Evolutionary conservation across 1,284 basidiomycete genomes (phyloP).

Genomic region (Malassezia psittaci): DNA sequence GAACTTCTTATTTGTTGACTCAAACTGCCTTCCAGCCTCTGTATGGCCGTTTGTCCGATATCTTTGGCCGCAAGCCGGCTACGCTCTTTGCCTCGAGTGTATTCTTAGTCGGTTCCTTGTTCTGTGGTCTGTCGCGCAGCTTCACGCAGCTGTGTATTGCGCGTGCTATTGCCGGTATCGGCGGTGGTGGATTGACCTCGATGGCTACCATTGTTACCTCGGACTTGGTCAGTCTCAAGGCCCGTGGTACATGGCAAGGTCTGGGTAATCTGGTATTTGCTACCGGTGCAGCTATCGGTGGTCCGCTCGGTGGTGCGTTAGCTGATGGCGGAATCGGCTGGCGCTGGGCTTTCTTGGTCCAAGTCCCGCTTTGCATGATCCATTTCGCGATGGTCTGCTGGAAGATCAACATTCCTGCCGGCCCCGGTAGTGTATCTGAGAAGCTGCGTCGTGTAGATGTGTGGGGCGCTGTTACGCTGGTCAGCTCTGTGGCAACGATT

Average conservation of each 20-base stretch:
- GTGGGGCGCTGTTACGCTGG: constrained; percentile 48
- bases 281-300: constrained; percentile 22
- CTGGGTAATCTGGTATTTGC: constrained; percentile 46
- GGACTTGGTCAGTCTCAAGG: constrained; percentile 50
- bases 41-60: constrained; percentile 42
- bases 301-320: constrained; percentile 34
- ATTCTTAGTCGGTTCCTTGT: constrained; percentile 38
- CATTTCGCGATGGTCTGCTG: constrained; percentile 47
- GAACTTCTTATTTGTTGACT: constrained; percentile 44
- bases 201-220: constrained; percentile 50
- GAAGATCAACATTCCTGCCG: constrained; percentile 49
- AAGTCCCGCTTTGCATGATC: constrained; percentile 48
- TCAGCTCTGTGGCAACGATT: constrained; percentile 44
- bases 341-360: constrained; percentile 45
- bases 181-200: constrained; percentile 50
- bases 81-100: constrained; percentile 42
- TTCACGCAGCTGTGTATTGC: constrained; percentile 44
- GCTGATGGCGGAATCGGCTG: constrained; percentile 23
- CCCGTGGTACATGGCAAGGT: constrained; percentile 50
- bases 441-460: constrained; percentile 50
- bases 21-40: constrained; percentile 47
- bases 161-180: constrained; percentile 50
- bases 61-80: constrained; percentile 44
- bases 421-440: constrained; percentile 46
- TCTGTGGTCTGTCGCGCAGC: constrained; percentile 41